Base-by-base conservation (phyloP, 192 early-diverging fungal genomes). In the Umbelopsis sp. region DNA sequence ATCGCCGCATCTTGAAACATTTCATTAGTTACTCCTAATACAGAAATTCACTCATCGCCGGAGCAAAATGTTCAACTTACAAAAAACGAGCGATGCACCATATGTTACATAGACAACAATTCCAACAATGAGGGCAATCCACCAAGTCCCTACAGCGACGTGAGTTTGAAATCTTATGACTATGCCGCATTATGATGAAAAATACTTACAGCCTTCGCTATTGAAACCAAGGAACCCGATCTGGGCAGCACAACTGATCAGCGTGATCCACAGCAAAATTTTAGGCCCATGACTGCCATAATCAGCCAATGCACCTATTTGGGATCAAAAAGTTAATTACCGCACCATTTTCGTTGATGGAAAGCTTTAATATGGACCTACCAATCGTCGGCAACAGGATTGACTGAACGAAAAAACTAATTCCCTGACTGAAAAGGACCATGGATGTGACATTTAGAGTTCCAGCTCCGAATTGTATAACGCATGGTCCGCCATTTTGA, bases 391-490 rank as follows among this genome's bases (percentile, higher is more conserved):
- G 73, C 10, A 77, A 52, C 17, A 77, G 26, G 1, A 77, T 10
- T 31, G 71, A 71, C 44, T 77, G 76, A 21, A 77, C 65, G n/a
- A 52, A 65, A 70, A 77, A 77, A 24, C 70, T 66, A 17, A 77
- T 70, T 45, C 71, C 76, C n/a, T 67, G 56, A 56, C 66, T 66
- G 67, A 72, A 72, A 1, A 77, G 43, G 38, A 77, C 47, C 76
- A 77, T 77, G 53, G 76, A 72, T 32, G 36, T n/a, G 3, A 77
- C 76, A 45, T 70, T 70, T 45, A 70, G 24, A 51, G 47, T 45
- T 50, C 47, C 69, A 54, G 38, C 49, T 51, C 69, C 69, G 31
- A 70, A 53, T 22, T 41, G 22, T 12, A 70, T 51, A 21, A 70
- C 32, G 24, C 69, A 70, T 20, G 20, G 7, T 14, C 31, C 31